Percentiles rank a stretch among this genome's conserved stretches.
Evolutionary conservation across 305 asterid species (phyloP).

Genomic region (Petunia hybrid): DNA sequence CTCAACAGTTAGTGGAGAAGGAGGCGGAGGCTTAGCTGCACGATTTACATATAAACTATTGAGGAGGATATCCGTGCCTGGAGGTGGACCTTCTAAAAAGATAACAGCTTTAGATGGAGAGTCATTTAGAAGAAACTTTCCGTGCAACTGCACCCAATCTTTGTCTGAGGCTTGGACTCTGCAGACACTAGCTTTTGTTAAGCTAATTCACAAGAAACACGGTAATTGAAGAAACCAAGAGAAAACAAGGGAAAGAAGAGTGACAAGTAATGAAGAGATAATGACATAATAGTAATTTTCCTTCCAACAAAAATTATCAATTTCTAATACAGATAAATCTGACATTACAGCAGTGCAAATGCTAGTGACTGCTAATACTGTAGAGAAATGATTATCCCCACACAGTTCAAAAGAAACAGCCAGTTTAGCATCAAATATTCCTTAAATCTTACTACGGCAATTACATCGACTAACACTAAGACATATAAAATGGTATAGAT

Average conservation of each 20-base stretch:
- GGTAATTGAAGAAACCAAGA: not conserved
- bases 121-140: conserved; percentile 81
- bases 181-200: conserved; percentile 29
- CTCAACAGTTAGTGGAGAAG: conserved; percentile 70
- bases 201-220: not conserved
- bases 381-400: conserved; percentile 19
- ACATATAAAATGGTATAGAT: not conserved
- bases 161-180: conserved; percentile 84
- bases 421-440: conserved; percentile 7
- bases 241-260: not conserved
- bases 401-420: conserved; percentile 1
- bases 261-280: not conserved
- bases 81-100: conserved; percentile 90
- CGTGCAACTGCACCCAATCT: conserved; percentile 85
- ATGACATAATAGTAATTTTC: not conserved
- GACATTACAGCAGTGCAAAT: conserved; percentile 12
- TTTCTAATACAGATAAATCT: not conserved
- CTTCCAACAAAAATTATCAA: not conserved
- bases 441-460: not conserved
- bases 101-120: conserved; percentile 64
- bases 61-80: conserved; percentile 87
- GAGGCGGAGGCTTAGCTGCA: conserved; percentile 71
- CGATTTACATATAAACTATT: conserved; percentile 65
- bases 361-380: not conserved
- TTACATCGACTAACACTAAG: not conserved